Evolutionary conservation across 1,284 basidiomycete species (phyloP).

Genomic region (Boletus semigastroideus): DNA sequence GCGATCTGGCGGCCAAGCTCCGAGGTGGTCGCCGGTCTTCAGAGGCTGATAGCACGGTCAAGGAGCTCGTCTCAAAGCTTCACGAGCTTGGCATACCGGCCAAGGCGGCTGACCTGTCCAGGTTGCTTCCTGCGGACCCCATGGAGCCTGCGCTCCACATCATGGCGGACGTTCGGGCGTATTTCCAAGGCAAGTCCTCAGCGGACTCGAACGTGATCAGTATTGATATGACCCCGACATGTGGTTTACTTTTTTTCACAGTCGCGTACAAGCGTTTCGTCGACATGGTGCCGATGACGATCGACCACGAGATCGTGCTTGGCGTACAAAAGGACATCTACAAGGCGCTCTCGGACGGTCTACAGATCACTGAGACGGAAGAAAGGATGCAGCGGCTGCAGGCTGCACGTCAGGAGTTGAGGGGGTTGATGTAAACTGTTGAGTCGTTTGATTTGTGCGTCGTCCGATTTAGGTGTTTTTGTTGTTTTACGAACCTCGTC

Average conservation of each 20-base stretch:
- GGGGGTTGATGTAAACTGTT: conserved; percentile 14
- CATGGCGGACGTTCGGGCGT: conserved; percentile 71
- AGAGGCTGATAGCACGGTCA: background rate
- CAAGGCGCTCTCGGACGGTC: conserved; percentile 45
- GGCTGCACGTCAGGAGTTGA: conserved; percentile 50
- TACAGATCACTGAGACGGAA: conserved; percentile 45
- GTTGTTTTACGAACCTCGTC: too few relatives aligned
- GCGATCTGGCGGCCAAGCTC: conserved; percentile 28
- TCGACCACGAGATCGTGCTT: conserved; percentile 61
- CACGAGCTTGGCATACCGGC: conserved; percentile 45
- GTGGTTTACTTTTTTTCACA: conserved; percentile 22
- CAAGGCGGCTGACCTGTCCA: conserved; percentile 46
- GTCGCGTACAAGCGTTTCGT: conserved; percentile 69
- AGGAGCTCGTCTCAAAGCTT: conserved; percentile 42
- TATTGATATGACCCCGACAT: background rate
- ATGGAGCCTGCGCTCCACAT: conserved; percentile 58
- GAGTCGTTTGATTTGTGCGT: background rate
- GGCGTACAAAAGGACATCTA: conserved; percentile 44
- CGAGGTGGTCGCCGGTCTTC: too few relatives aligned
- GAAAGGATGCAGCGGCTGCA: conserved; percentile 55
- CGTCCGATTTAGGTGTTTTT: too few relatives aligned
- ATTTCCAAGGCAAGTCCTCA: conserved; percentile 59
- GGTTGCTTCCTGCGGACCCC: conserved; percentile 51
- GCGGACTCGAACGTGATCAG: too few relatives aligned
- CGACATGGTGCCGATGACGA: conserved; percentile 61